phyloP scores from a whole-genome alignment of 2,329 filamentous ascomycete genomes.

The Epichloe bromicola region DNA sequence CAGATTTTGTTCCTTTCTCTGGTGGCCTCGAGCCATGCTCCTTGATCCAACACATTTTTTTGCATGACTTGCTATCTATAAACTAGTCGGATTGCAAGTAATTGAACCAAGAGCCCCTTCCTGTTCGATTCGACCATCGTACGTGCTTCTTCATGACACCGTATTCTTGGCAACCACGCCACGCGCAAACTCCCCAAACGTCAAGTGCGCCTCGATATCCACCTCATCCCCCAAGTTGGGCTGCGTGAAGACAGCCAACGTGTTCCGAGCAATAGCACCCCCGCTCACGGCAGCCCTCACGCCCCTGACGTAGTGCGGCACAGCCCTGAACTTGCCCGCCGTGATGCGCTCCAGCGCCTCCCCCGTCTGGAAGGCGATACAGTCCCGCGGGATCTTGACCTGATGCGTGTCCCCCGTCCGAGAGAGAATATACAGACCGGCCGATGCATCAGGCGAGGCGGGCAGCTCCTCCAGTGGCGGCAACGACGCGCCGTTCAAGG shows the following conservation, averaged over 20 bases:
- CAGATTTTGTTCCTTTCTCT: background rate
- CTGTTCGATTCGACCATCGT: background rate
- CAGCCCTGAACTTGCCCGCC: conserved; percentile 78
- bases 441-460: conserved; percentile 65
- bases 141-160: conserved; percentile 20
- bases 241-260: conserved; percentile 92
- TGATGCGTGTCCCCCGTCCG: conserved; percentile 69
- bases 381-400: conserved; percentile 80
- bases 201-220: conserved; percentile 51
- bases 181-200: conserved; percentile 64
- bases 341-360: conserved; percentile 88
- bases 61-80: no score
- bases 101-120: no score
- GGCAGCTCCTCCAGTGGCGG: conserved; percentile 56
- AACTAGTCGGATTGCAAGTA: no score
- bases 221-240: conserved; percentile 75
- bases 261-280: conserved; percentile 61
- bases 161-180: conserved; percentile 48
- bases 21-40: no score
- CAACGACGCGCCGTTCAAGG: conserved; percentile 15
- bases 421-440: conserved; percentile 89
- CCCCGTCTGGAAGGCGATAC: conserved; percentile 86
- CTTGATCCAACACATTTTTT: background rate
- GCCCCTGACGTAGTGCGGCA: conserved; percentile 88
- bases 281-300: conserved; percentile 42